These are phyloP conservation scores for Cladophialophora carrionii DNA, from an alignment of 2,329 filamentous ascomycete genomes.

Conservation along the genomic window DNA sequence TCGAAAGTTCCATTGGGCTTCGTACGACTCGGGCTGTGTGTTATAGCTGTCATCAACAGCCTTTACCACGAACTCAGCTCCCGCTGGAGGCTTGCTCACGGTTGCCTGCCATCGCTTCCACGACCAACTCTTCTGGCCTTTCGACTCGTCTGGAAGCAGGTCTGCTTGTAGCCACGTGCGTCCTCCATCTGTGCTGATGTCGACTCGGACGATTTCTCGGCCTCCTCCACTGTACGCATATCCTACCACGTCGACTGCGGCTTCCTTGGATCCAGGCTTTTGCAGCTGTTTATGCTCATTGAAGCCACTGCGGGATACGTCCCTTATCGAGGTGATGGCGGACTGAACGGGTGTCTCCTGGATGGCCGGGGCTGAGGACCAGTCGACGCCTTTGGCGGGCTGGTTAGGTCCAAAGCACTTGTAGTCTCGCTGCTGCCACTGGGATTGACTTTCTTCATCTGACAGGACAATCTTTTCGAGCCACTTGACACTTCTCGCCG, in stretches of 20 bases:
- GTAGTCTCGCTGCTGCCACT: constrained; percentile 70
- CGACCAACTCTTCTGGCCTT: constrained; percentile 60
- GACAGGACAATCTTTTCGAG: constrained; percentile 65
- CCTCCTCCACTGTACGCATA: constrained; percentile 72
- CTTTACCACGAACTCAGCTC: constrained; percentile 64
- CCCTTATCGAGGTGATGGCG: constrained; percentile 58
- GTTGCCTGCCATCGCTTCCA: constrained; percentile 66
- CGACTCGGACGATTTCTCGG: constrained; percentile 67
- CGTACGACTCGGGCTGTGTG: constrained; percentile 61
- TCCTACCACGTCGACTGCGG: constrained; percentile 53
- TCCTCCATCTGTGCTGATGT: constrained; percentile 67
- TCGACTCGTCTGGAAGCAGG: constrained; percentile 57
- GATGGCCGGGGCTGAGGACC: constrained; percentile 65
- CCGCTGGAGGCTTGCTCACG: constrained; percentile 50
- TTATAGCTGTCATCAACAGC: constrained; percentile 69
- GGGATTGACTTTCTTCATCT: constrained; percentile 66
- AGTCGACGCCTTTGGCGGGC: constrained; percentile 57
- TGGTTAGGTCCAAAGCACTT: constrained; percentile 70
- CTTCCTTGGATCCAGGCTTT: constrained; percentile 35
- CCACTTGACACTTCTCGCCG: constrained; percentile 69
- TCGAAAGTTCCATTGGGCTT: constrained; percentile 59
- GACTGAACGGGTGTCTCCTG: constrained; percentile 71
- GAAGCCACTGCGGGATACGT: constrained; percentile 9
- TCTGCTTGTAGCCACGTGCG: constrained; percentile 66
- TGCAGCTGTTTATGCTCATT: constrained; percentile 19